Conservation (phyloP, 345 rosid species). For the Erucastrum elatum region DNA sequence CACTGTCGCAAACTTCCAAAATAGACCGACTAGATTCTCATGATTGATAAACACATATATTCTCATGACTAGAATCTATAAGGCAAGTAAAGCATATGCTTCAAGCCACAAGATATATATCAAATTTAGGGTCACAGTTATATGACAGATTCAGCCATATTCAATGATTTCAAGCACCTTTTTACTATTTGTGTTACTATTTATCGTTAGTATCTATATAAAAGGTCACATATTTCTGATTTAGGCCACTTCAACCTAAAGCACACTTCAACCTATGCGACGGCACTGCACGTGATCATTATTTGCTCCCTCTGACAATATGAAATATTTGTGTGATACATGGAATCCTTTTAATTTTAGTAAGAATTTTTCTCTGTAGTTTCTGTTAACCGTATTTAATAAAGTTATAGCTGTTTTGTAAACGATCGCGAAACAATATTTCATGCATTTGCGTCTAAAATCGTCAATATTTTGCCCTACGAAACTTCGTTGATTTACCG, state of each 20-base stretch:
- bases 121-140: not conserved
- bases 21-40: not conserved
- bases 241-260: not conserved
- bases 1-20: not conserved
- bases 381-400: too few relatives aligned
- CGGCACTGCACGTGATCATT: not conserved
- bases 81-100: too few relatives aligned
- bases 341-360: not conserved
- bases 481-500: not conserved
- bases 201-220: not conserved
- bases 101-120: too few relatives aligned
- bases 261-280: not conserved
- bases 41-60: not conserved
- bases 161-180: not conserved
- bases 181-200: too few relatives aligned
- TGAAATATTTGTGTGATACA: not conserved
- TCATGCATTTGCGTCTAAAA: not conserved
- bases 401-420: not conserved
- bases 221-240: not conserved
- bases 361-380: too few relatives aligned
- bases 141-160: not conserved
- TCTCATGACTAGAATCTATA: too few relatives aligned
- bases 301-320: not conserved
- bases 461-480: not conserved
- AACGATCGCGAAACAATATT: too few relatives aligned